These are phyloP conservation scores for Pseudohyphozyma bogoriensis DNA, from an alignment of 768 basidiomycete genomes.

Conservation along the genomic window DNA sequence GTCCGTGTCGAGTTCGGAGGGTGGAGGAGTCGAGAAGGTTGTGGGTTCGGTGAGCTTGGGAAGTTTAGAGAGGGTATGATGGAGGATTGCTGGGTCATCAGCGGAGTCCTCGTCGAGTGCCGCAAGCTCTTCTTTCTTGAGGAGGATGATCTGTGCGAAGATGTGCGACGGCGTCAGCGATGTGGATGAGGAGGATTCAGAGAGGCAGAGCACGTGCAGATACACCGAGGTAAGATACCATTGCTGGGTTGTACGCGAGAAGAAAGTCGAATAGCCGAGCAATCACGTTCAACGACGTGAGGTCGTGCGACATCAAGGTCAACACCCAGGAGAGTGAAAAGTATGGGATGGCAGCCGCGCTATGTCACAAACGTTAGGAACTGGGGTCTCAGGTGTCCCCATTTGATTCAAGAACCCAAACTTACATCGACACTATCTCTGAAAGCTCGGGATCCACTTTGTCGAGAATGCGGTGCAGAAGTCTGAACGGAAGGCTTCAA, in stretches of 20 bases:
- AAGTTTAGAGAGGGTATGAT: slow-evolving; percentile 37
- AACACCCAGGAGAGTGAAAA: slow-evolving; percentile 44
- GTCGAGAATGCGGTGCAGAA: slow-evolving; percentile 39
- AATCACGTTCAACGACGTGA: slow-evolving; percentile 38
- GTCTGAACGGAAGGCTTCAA: slow-evolving; percentile 19
- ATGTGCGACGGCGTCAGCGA: no score
- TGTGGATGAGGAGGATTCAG: no score
- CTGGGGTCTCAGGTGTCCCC: not conserved
- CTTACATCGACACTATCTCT: slow-evolving; percentile 36
- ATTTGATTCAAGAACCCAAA: not conserved
- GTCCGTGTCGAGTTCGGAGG: not conserved
- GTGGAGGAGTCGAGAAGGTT: not conserved
- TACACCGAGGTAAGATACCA: slow-evolving; percentile 41
- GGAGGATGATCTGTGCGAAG: slow-evolving; percentile 38
- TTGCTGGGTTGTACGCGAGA: slow-evolving; percentile 41
- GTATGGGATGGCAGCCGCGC: slow-evolving; percentile 41
- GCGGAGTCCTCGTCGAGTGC: slow-evolving; percentile 32
- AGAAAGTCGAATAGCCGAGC: slow-evolving; percentile 43
- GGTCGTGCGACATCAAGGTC: slow-evolving; percentile 42
- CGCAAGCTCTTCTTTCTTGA: slow-evolving; percentile 10
- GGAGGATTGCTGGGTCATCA: slow-evolving; percentile 40
- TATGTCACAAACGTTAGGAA: slow-evolving; percentile 4
- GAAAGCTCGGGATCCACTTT: slow-evolving; percentile 38
- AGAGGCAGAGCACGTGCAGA: slow-evolving; percentile 35
- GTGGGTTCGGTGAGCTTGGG: slow-evolving; percentile 12